phyloP scores from a whole-genome alignment of 345 rosid species.

The Garcia nutans region DNA sequence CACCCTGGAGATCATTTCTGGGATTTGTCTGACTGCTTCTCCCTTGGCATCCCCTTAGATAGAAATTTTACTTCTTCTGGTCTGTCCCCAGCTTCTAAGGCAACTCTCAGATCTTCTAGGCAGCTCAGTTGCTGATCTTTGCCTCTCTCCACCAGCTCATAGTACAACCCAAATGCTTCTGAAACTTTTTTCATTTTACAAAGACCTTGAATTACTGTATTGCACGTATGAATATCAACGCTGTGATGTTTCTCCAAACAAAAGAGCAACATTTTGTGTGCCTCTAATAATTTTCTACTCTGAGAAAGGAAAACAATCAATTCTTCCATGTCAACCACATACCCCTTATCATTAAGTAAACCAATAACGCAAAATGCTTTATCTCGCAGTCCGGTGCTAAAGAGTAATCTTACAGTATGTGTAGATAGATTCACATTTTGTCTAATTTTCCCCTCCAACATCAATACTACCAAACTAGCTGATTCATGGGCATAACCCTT shows the following conservation, averaged over 20 bases:
- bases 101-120: constrained; percentile 45
- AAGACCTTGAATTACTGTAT: constrained; percentile 54
- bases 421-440: constrained; percentile 61
- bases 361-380: constrained; percentile 51
- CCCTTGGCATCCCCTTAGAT: constrained; percentile 49
- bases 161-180: constrained; percentile 68
- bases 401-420: constrained; percentile 47
- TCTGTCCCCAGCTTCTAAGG: constrained; percentile 53
- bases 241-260: constrained; percentile 55
- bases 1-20: background rate
- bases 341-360: constrained; percentile 56
- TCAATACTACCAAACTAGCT: constrained; percentile 45
- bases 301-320: constrained; percentile 49
- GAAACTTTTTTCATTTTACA: no score
- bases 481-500: constrained; percentile 48
- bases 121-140: constrained; percentile 50
- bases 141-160: constrained; percentile 63
- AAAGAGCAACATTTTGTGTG: constrained; percentile 51
- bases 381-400: constrained; percentile 38
- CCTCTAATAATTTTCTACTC: constrained; percentile 48
- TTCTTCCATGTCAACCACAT: constrained; percentile 54
- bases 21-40: background rate
- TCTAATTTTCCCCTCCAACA: constrained; percentile 61
- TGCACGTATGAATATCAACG: constrained; percentile 40
- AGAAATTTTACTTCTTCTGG: constrained; percentile 58